Conservation (phyloP, 2,329 filamentous ascomycete genomes). For the Trichoderma lentiforme region DNA sequence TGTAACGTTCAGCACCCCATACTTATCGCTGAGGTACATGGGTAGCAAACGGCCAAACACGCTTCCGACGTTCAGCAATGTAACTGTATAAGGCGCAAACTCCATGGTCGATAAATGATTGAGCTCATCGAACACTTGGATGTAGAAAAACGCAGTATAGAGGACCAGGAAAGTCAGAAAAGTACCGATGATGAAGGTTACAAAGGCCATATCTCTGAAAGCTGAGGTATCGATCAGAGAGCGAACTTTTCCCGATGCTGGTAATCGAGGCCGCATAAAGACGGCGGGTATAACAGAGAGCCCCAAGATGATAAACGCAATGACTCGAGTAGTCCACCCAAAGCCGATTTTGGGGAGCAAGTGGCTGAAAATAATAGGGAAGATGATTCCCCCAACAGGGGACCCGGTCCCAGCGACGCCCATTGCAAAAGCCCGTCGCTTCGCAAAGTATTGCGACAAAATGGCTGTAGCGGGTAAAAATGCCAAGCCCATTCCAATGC, state of each 20-base stretch:
- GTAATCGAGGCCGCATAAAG: slow-evolving; percentile 22
- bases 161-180: not conserved
- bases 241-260: not conserved
- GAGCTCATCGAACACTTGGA: not conserved
- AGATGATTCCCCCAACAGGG: slow-evolving; percentile 26
- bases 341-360: slow-evolving; percentile 33
- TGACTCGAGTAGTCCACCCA: slow-evolving; percentile 32
- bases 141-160: not conserved
- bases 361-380: slow-evolving; percentile 36
- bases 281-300: slow-evolving; percentile 30
- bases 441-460: slow-evolving; percentile 33
- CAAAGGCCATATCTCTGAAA: not conserved
- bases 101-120: slow-evolving; percentile 34
- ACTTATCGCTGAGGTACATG: slow-evolving; percentile 33
- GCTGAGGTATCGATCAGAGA: not conserved
- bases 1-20: slow-evolving; percentile 37
- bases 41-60: slow-evolving; percentile 45
- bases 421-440: slow-evolving; percentile 29
- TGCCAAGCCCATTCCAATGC: not conserved
- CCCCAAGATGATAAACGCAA: slow-evolving; percentile 31
- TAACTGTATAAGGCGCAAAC: slow-evolving; percentile 38
- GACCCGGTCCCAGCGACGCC: slow-evolving; percentile 33
- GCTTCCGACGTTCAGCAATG: slow-evolving; percentile 47
- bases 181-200: not conserved
- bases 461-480: slow-evolving; percentile 34